Evolutionary conservation across 495 filamentous ascomycete genomes (phyloP).

Genomic region (Podospora pseudocomata): DNA sequence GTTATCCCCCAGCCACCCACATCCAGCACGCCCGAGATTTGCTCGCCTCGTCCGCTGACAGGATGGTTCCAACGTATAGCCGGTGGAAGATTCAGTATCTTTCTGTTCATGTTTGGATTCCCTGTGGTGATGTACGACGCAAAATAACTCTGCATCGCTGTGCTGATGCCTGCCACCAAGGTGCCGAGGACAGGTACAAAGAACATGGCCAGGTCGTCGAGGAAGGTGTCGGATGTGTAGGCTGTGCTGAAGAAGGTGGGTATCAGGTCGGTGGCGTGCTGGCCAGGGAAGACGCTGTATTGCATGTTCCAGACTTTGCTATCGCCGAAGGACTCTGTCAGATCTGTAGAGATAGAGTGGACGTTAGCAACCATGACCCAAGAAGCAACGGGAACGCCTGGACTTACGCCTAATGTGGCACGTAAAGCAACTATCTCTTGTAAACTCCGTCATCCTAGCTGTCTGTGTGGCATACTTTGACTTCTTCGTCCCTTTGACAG

Average conservation of each 20-base stretch:
- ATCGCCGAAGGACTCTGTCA: conserved; percentile 35
- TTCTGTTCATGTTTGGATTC: conserved; percentile 37
- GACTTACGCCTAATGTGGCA: conserved; percentile 39
- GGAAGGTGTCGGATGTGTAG: conserved; percentile 31
- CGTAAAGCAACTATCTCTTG: conserved; percentile 37
- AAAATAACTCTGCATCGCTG: conserved; percentile 41
- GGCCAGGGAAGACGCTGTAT: conserved; percentile 37
- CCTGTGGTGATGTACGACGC: conserved; percentile 37
- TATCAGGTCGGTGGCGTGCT: conserved; percentile 34
- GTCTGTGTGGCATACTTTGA: conserved; percentile 31
- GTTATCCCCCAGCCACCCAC: conserved; percentile 37
- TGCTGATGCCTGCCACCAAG: conserved; percentile 34
- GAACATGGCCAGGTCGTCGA: conserved; percentile 32
- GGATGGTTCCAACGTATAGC: conserved; percentile 37
- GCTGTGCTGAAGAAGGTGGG: conserved; percentile 35
- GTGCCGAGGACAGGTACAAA: conserved; percentile 33
- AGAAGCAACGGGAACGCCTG: background rate
- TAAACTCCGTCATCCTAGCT: conserved; percentile 32
- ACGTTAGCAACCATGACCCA: background rate
- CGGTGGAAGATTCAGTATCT: conserved; percentile 34
- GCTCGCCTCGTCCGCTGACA: conserved; percentile 17
- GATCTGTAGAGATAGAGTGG: conserved; percentile 12
- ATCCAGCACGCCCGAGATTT: conserved; percentile 32
- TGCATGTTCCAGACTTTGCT: conserved; percentile 36
- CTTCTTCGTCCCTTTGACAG: conserved; percentile 21